Base-by-base conservation (phyloP, 805 yeast genomes). In the Starmerella apicola region DNA sequence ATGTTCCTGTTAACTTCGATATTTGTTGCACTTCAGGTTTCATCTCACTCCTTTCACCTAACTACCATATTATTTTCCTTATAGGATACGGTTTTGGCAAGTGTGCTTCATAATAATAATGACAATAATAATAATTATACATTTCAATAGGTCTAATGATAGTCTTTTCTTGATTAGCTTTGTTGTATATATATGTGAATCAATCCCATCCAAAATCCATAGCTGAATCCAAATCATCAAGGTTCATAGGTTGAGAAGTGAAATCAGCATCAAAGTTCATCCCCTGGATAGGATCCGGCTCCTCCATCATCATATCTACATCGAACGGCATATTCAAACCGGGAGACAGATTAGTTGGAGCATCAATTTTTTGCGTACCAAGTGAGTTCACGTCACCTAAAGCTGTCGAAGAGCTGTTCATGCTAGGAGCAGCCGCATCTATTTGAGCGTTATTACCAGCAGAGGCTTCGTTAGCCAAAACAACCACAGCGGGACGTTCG, bases 161-260 rank as follows among this genome's bases (percentile, higher is more conserved):
- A 23, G 26, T 8, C 26, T 23, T 8, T 8, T 23, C 12, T 23
- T 7, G 26, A 8, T 23, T 23, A 7, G 12, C 12, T 23, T 23
- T 8, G 7, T 8, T 23, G 26, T 27, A 7, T 27, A 27, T 27
- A 27, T 13, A 27, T 15, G 30, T 27, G 17, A 13, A 8, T 27
- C n/a, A 48, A n/a, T 49, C 46, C 50, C 50, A 51, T 13, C 43
- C 51, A 20, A 46, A 44, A 20, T 49, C 45, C 52, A 52, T 52
- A 3, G 56, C 55, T 7, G 48, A 41, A 32, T 52, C 56, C 6
- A 52, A 48, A 38, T 52, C 56, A 4, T 48, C 56, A 15, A 52
- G 43, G 15, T 52, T 48, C 55, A 51, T 51, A 0, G 54, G 54
- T 32, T 49, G 45, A 18, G 43, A 34, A 20, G 48, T 46, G 24